A percentile compares a stretch with the other conserved stretches of the same genome.
phyloP scores from a whole-genome alignment of 2,329 filamentous ascomycete genomes.

The Nothophoma quercina region DNA sequence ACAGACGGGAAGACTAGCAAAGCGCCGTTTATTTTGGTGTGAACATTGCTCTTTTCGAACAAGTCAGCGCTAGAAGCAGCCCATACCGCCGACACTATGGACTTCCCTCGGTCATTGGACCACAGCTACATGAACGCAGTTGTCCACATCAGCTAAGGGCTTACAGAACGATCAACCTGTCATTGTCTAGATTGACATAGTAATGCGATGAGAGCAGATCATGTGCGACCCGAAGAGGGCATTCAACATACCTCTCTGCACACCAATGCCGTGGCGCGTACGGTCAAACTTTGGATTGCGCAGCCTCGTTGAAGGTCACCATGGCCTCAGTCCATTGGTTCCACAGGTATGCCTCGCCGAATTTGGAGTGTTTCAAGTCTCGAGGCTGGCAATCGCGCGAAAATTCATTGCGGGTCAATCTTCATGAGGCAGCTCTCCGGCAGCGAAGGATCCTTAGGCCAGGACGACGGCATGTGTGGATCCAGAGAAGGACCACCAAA shows the following conservation, averaged over 20 bases:
- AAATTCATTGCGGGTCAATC: constrained; percentile 1
- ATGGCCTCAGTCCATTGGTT: constrained; percentile 15
- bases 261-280: constrained; percentile 1
- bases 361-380: constrained; percentile 18
- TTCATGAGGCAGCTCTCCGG: constrained; percentile 7
- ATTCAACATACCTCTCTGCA: constrained; percentile 23
- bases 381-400: constrained; percentile 6
- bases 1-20: constrained; percentile 7
- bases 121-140: constrained; percentile 15
- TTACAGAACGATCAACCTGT: constrained; percentile 20
- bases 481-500: constrained; percentile 8
- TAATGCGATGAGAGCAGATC: constrained; percentile 4
- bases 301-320: constrained; percentile 25
- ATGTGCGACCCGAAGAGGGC: constrained; percentile 22
- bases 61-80: constrained; percentile 33
- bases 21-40: constrained; percentile 30
- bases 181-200: constrained; percentile 16
- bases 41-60: constrained; percentile 18
- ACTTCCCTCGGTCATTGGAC: constrained; percentile 18
- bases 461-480: constrained; percentile 2
- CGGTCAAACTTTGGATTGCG: constrained; percentile 26
- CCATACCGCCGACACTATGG: constrained; percentile 11
- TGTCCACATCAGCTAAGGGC: constrained; percentile 23
- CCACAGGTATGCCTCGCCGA: constrained; percentile 19
- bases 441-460: constrained; percentile 1